phyloP scores from a whole-genome alignment of 225 moss, liverwort and hornwort genomes.

The Takakia lepidozioides region DNA sequence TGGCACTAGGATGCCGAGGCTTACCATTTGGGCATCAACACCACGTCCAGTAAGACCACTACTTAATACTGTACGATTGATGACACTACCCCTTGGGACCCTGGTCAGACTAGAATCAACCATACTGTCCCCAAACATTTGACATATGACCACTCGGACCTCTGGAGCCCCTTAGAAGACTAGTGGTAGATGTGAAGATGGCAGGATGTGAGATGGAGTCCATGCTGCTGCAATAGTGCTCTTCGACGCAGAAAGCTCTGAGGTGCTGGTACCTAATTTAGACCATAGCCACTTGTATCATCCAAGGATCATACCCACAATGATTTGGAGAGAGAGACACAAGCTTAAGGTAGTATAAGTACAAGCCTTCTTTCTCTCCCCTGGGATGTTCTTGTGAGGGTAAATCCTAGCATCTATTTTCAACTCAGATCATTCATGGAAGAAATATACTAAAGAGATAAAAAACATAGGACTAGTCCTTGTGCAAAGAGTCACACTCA shows the following conservation, averaged over 20 bases:
- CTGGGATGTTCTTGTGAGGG: too few species aligned
- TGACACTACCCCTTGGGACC: slow-evolving; percentile 14
- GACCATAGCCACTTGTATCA: background rate
- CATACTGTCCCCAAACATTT: slow-evolving; percentile 23
- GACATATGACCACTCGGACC: slow-evolving; percentile 28
- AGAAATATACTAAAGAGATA: too few species aligned
- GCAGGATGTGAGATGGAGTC: slow-evolving; percentile 81
- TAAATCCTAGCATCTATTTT: too few species aligned
- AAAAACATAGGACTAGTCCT: too few species aligned
- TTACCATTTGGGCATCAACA: slow-evolving; percentile 8
- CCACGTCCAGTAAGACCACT: too few species aligned
- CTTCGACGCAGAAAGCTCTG: too few species aligned
- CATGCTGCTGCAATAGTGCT: too few species aligned
- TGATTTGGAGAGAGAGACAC: too few species aligned
- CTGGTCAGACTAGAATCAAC: slow-evolving; percentile 23
- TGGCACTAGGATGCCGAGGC: too few species aligned
- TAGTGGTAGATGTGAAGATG: slow-evolving; percentile 54
- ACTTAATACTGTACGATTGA: slow-evolving; percentile 8
- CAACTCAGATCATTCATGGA: too few species aligned
- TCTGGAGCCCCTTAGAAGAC: slow-evolving; percentile 62
- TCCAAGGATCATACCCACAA: background rate
- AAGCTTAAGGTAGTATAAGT: background rate
- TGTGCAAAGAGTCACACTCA: too few species aligned
- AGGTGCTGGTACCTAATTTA: slow-evolving; percentile 66
- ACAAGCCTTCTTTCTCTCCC: background rate